phyloP scores from a whole-genome alignment of 164 flowering plant species.

The Magnolia officinalis region DNA sequence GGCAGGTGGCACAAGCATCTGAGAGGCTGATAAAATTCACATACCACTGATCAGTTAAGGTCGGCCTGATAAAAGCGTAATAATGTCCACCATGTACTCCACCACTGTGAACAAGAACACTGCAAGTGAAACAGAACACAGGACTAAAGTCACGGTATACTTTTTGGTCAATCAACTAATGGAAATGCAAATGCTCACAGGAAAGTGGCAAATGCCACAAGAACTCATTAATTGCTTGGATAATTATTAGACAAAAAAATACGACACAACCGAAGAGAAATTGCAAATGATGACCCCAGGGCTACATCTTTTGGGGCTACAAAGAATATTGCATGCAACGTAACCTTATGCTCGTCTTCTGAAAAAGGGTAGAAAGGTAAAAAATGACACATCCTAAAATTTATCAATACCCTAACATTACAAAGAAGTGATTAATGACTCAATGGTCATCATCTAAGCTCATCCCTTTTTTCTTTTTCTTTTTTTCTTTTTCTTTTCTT shows the following conservation, averaged over 20 bases:
- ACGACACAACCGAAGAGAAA: neutral
- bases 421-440: too few species aligned
- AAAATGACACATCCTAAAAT: too few species aligned
- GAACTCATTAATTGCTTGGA: neutral
- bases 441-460: too few species aligned
- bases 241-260: neutral
- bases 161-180: neutral
- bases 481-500: too few species aligned
- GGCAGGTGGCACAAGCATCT: neutral
- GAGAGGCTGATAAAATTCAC: neutral
- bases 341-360: too few species aligned
- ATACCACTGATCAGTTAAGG: constrained; percentile 44
- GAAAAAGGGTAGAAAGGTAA: too few species aligned
- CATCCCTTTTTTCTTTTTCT: too few species aligned
- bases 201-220: neutral
- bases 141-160: neutral
- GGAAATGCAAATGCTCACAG: neutral
- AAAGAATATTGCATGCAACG: too few species aligned
- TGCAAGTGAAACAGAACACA: constrained; percentile 21
- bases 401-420: too few species aligned
- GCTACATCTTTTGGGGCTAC: too few species aligned
- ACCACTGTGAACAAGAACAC: constrained; percentile 51
- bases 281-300: too few species aligned
- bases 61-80: constrained; percentile 48
- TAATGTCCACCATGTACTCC: constrained; percentile 54